A percentile compares a stretch with the other conserved stretches of the same genome.
phyloP scores from a whole-genome alignment of 2,329 filamentous ascomycete genomes.

The Diaporthe vaccinii region DNA sequence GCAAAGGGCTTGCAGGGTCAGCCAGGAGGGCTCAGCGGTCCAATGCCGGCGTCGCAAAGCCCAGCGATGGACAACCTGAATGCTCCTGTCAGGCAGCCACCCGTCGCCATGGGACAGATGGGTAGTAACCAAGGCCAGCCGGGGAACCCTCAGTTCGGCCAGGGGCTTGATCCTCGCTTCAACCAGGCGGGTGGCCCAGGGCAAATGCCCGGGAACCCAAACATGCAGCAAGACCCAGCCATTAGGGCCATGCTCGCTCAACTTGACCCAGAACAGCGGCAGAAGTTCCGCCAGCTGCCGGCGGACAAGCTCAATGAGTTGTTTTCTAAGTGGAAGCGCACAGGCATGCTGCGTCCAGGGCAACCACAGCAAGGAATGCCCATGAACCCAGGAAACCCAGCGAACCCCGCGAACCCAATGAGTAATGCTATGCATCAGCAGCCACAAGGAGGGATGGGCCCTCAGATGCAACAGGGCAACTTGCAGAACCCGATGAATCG shows the following conservation, averaged over 20 bases:
- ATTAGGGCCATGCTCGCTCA: slow-evolving; percentile 58
- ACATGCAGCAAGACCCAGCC: slow-evolving; percentile 53
- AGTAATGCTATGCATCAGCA: slow-evolving; percentile 42
- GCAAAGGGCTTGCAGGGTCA: slow-evolving; percentile 69
- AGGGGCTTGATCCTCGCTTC: slow-evolving; percentile 66
- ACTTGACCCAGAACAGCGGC: slow-evolving; percentile 62
- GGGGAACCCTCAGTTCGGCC: slow-evolving; percentile 62
- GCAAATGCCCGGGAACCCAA: slow-evolving; percentile 52
- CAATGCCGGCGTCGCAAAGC: slow-evolving; percentile 67
- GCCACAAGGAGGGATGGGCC: slow-evolving; percentile 38
- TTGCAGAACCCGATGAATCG: slow-evolving; percentile 45
- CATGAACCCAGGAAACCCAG: slow-evolving; percentile 29
- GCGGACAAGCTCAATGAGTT: slow-evolving; percentile 66
- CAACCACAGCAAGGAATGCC: slow-evolving; percentile 45
- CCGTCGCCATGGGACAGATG: slow-evolving; percentile 58
- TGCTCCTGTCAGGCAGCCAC: slow-evolving; percentile 63
- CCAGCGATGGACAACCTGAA: slow-evolving; percentile 72
- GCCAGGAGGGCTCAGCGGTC: slow-evolving; percentile 63
- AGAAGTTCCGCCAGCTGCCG: slow-evolving; percentile 58
- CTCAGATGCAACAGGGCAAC: slow-evolving; percentile 40
- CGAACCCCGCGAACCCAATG: slow-evolving; percentile 35
- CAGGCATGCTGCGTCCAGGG: slow-evolving; percentile 45
- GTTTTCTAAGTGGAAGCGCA: slow-evolving; percentile 61
- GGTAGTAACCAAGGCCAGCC: slow-evolving; percentile 60
- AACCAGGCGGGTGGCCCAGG: slow-evolving; percentile 60